Base-by-base conservation (phyloP, 257 asterid species). In the Hygrophila difformis region DNA sequence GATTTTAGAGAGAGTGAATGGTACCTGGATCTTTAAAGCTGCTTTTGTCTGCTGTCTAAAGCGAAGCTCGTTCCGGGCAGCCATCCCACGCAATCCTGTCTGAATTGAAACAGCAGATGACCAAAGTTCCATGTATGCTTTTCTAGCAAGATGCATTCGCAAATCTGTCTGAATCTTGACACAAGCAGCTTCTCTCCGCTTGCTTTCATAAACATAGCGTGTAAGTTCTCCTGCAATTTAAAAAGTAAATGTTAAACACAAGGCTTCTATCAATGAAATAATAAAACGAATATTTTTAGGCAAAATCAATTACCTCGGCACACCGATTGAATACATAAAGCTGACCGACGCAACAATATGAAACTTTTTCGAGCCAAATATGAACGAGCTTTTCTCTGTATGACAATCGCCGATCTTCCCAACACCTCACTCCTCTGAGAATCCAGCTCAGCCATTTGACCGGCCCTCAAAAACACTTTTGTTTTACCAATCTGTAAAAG, bases 391-490 rank as follows among this genome's bases (percentile, higher is more conserved):
- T 73, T 91, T 75, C 99, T 76, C 77, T 91, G 99, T 57, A 91
- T 91, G 54, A 91, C 80, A 75, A 83, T 76, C 2, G 99, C 99
- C 14, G 99, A 86, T 81, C 82, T 78, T 61, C 99, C 99, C 16
- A 91, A 67, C 52, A 91, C 85, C 68, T 80, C 95, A 43, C 84
- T 69, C 70, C 99, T 84, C 49, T 93, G 87, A 60, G 93, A 82
- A 71, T 91, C 99, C 51, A 86, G 78, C 64, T 82, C 99, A 9
- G 97, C 99, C 99, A 91, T 82, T 67, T 91, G 99, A 57, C 99
- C 99, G 49, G 97, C 96, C 63, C 99, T 74, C 49, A 91, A 65
- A 72, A 91, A 91, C 59, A 91, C 95, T 64, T 91, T 86, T 43
- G 97, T 82, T 67, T 86, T 91, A 61, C 99, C 99, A 62, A 91